Conservation (phyloP, 306 rosid species). For the Astragalus membranaceus region DNA sequence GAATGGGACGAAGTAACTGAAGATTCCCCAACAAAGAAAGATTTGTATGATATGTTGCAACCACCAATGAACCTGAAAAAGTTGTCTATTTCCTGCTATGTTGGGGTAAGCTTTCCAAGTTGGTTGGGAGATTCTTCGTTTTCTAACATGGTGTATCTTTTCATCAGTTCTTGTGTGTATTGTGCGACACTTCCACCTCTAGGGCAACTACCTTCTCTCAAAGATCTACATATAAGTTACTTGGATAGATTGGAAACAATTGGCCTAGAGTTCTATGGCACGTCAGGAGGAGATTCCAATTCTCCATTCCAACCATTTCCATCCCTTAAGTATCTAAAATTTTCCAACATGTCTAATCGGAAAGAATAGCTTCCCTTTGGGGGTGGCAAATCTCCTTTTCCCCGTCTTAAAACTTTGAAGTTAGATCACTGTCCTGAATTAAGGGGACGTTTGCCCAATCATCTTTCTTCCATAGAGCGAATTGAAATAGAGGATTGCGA, state of each 20-base stretch:
- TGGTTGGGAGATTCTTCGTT: slow-evolving; percentile 8
- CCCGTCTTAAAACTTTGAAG: not conserved
- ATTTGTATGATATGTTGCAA: not conserved
- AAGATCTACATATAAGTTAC: not conserved
- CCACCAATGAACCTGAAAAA: not conserved
- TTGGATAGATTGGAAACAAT: not conserved
- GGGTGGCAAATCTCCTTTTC: not conserved
- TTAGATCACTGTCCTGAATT: not conserved
- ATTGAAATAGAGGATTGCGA: not conserved
- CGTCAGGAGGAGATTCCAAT: not conserved
- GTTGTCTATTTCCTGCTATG: not conserved
- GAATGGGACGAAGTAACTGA: not conserved
- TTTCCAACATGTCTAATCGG: not conserved
- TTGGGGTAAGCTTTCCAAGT: not conserved
- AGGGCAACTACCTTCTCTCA: slow-evolving; percentile 5
- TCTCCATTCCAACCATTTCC: slow-evolving; percentile 1
- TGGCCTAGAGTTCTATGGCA: not conserved
- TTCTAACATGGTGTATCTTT: not conserved
- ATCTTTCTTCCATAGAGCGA: not conserved
- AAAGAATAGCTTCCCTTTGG: not conserved
- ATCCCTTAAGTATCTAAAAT: not conserved
- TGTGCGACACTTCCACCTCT: not conserved
- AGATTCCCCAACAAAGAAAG: not conserved
- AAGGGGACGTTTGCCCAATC: not conserved
- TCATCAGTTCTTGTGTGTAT: not conserved